Evolutionary conservation across 805 yeast species (phyloP).

Genomic region (Jamesozyma gamospora): DNA sequence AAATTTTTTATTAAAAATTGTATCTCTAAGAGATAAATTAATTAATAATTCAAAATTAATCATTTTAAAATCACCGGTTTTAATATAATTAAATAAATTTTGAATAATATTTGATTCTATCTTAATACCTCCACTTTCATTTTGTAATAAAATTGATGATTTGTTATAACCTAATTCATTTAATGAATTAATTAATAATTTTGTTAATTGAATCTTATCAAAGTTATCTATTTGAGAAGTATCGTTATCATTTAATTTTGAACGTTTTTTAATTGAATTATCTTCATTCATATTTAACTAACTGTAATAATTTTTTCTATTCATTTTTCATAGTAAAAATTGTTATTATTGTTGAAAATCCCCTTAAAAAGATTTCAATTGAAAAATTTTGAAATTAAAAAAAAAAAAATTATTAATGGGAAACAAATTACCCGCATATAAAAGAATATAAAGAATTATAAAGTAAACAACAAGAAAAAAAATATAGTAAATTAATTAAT

Average conservation of each 20-base stretch:
- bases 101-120: conserved; percentile 36
- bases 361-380: no score
- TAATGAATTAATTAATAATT: conserved; percentile 41
- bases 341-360: no score
- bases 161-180: conserved; percentile 39
- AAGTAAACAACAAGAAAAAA: no score
- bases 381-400: no score
- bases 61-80: conserved; percentile 34
- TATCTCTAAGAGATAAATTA: conserved; percentile 21
- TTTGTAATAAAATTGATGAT: conserved; percentile 32
- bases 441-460: no score
- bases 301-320: no score
- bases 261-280: neutral
- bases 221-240: conserved; percentile 2
- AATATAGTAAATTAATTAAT: no score
- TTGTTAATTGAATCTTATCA: conserved; percentile 33
- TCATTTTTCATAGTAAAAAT: no score
- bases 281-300: neutral
- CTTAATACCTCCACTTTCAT: conserved; percentile 33
- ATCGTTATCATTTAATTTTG: neutral
- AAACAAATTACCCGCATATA: no score
- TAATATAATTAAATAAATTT: conserved; percentile 31
- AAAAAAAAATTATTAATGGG: no score
- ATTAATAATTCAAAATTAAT: conserved; percentile 23
- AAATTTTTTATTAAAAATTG: neutral